These are phyloP conservation scores for Gastrolobium bilobum DNA, from an alignment of 306 rosid genomes.

Conservation along the genomic window DNA sequence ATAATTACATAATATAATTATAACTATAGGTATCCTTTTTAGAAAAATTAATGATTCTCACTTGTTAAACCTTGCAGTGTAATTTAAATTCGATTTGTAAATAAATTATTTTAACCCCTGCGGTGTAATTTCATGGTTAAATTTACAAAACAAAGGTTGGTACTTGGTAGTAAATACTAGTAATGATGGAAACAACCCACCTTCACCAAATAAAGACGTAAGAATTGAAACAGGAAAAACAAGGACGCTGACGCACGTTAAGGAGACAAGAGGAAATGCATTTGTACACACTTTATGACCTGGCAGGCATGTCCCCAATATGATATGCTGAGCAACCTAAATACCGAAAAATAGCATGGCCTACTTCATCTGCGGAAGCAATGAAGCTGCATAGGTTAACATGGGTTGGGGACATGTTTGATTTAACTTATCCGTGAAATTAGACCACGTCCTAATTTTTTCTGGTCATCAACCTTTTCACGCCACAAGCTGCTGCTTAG, in stretches of 20 bases:
- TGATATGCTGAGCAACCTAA: neutral
- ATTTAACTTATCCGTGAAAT: neutral
- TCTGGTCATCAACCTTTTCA: slow-evolving; percentile 22
- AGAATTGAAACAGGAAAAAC: neutral
- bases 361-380: neutral
- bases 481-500: neutral
- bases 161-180: too few relatives aligned
- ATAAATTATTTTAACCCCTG: too few relatives aligned
- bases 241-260: neutral
- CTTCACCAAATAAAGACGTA: neutral
- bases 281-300: neutral
- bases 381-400: neutral
- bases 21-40: neutral
- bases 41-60: neutral
- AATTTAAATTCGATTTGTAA: too few relatives aligned
- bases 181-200: neutral
- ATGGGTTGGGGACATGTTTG: neutral
- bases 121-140: too few relatives aligned
- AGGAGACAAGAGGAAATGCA: slow-evolving; percentile 2
- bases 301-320: neutral
- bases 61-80: too few relatives aligned
- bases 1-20: neutral
- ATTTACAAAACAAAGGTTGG: too few relatives aligned
- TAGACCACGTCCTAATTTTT: slow-evolving; percentile 26
- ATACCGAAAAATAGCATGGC: neutral